These are phyloP conservation scores for Verticillium dahliae DNA, from an alignment of 2,329 filamentous ascomycete genomes.

Conservation along the genomic window DNA sequence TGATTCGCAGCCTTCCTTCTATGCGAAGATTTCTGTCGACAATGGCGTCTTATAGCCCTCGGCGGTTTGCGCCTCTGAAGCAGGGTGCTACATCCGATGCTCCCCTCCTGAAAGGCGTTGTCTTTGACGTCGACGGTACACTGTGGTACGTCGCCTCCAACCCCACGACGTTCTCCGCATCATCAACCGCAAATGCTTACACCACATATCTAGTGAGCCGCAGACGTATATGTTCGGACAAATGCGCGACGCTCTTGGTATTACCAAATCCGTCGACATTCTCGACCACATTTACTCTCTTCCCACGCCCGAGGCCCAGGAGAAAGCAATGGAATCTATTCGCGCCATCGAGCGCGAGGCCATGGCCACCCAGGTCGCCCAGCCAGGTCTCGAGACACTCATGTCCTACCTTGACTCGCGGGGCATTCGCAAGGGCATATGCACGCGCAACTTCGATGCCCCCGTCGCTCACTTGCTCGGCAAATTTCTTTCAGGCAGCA, in stretches of 20 bases:
- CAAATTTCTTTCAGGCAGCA: constrained; percentile 63
- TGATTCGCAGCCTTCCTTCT: no score
- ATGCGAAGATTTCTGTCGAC: constrained; percentile 29
- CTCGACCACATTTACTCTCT: constrained; percentile 80
- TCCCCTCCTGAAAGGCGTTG: constrained; percentile 49
- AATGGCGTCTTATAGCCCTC: constrained; percentile 33
- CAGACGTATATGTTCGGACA: constrained; percentile 94
- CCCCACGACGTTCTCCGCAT: no score
- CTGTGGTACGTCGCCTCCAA: constrained; percentile 59
- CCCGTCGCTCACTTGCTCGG: constrained; percentile 69
- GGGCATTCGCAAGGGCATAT: constrained; percentile 71
- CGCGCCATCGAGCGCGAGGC: constrained; percentile 72
- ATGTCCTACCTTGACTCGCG: constrained; percentile 75
- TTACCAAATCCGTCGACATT: constrained; percentile 71
- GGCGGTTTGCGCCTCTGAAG: constrained; percentile 52
- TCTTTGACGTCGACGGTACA: constrained; percentile 96
- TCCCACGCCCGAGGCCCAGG: constrained; percentile 49
- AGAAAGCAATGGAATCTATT: constrained; percentile 65
- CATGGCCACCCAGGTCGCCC: constrained; percentile 74
- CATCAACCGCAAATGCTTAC: not conserved
- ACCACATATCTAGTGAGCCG: constrained; percentile 56
- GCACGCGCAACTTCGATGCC: constrained; percentile 86
- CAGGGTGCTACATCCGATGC: constrained; percentile 22
- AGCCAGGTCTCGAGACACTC: constrained; percentile 69
- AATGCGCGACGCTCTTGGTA: constrained; percentile 72